A percentile compares a stretch with the other conserved stretches of the same genome.
These are phyloP conservation scores for Yamadazyma phyllophila DNA, from an alignment of 805 yeast genomes.

Conservation along the genomic window DNA sequence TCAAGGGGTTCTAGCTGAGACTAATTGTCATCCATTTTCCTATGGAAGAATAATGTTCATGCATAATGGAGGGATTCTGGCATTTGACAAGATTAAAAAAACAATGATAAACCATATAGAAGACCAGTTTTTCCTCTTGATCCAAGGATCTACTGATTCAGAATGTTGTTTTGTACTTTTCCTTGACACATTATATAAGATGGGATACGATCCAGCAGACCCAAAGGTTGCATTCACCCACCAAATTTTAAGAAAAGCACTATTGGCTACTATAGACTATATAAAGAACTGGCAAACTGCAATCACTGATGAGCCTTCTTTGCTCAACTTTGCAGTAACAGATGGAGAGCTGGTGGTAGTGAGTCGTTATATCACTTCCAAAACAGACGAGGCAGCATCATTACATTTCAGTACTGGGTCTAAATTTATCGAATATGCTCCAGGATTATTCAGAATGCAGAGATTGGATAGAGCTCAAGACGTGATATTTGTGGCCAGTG, in stretches of 20 bases:
- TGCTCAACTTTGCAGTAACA: slow-evolving; percentile 91
- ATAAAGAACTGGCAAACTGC: slow-evolving; percentile 79
- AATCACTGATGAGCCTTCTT: slow-evolving; percentile 62
- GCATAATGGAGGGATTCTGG: slow-evolving; percentile 93
- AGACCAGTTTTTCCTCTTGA: slow-evolving; percentile 73
- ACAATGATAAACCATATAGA: slow-evolving; percentile 65
- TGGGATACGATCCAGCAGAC: slow-evolving; percentile 70
- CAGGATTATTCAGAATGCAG: slow-evolving; percentile 93
- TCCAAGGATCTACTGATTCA: slow-evolving; percentile 94
- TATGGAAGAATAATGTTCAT: slow-evolving; percentile 87
- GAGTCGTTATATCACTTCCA: slow-evolving; percentile 83
- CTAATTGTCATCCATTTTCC: slow-evolving; percentile 95
- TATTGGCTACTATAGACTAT: slow-evolving; percentile 68
- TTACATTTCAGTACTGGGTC: slow-evolving; percentile 93
- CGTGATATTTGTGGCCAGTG: slow-evolving; percentile 95
- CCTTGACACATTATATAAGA: slow-evolving; percentile 67
- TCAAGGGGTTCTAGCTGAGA: slow-evolving; percentile 89
- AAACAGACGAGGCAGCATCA: slow-evolving; percentile 93
- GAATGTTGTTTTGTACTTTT: slow-evolving; percentile 93
- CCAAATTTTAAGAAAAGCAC: slow-evolving; percentile 59
- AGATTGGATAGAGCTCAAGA: slow-evolving; percentile 89
- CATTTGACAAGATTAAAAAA: slow-evolving; percentile 72
- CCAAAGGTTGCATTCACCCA: slow-evolving; percentile 43
- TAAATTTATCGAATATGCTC: slow-evolving; percentile 81
- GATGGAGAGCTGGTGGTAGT: slow-evolving; percentile 88